Evolutionary conservation across 768 basidiomycete genomes (phyloP), one percentile per base, ranked within the genome.

Genomic region (Gymnopilus dilepis): DNA sequence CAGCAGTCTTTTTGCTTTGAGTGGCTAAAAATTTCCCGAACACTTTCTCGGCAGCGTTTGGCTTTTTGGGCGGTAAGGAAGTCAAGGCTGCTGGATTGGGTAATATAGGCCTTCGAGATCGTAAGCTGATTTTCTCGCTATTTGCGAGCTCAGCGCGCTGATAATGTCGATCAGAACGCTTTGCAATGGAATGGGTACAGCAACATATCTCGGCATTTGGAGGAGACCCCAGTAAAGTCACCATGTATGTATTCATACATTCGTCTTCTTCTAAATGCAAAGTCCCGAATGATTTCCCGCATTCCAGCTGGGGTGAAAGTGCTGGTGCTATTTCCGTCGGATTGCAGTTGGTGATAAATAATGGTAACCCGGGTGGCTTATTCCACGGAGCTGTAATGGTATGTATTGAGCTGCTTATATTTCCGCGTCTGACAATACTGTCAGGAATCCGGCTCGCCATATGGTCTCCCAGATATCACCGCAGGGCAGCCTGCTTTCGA

Each of bases 151-250:
- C 34, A 11, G 7, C 2, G 15, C 34, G 15, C 7, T 37, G 34
- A 37, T 15, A 9, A 8, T 37, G 34, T 37, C 9, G 9, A 8
- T 26, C 17, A 85, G 78, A 81, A 66, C 74, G 78, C 26, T 73
- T 80, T 19, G 84, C 81, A 1, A 66, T 87, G 15, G 68, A 79
- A 62, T 87, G 86, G 85, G 77, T 86, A 0, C 80, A 85, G 55
- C 74, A 81, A 54, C 76, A 86, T 65, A 84, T 86, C 59, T 61
- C 65, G 24, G 68, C 74, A 0, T 87, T 86, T 59, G 85, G 85
- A 1, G 86, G 86, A 6, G 83, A 87, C 65, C 78, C 80, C 1
- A 51, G 57, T 0, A 80, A 76, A 61, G 80, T 81, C 3, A 79
- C 77, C 9, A 74, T 79, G 76, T 80, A 58, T 45, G 73, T 58